Conservation (phyloP, 371 early-diverging fungal genomes). For the Syncephalastrum racemosum region DNA sequence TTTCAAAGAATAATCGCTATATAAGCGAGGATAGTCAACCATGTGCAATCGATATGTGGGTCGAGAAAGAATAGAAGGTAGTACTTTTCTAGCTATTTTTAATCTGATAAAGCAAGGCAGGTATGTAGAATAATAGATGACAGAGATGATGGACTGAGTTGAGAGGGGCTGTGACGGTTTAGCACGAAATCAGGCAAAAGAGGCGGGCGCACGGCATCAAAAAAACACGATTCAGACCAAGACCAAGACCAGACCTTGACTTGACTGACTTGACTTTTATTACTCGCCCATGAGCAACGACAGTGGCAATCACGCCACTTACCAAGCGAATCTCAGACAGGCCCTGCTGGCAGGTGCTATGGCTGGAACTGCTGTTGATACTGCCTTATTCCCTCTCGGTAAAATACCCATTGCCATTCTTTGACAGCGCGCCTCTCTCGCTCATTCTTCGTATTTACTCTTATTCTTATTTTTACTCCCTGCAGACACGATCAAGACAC, state of each 20-base stretch:
- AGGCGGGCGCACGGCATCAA: too few relatives aligned
- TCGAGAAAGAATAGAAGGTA: too few relatives aligned
- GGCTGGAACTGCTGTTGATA: constrained; percentile 88
- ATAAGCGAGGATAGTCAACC: too few relatives aligned
- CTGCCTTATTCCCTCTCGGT: constrained; percentile 82
- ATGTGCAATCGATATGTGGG: too few relatives aligned
- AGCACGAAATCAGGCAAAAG: too few relatives aligned
- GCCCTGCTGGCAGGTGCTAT: constrained; percentile 73
- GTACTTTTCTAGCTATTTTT: too few relatives aligned
- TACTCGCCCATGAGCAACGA: constrained; percentile 10
- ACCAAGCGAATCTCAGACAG: constrained; percentile 44
- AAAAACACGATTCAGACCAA: too few relatives aligned
- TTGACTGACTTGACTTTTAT: neutral
- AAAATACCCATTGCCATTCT: constrained; percentile 4
- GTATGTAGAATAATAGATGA: too few relatives aligned
- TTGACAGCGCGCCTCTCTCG: neutral
- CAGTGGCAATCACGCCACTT: constrained; percentile 4
- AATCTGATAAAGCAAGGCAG: too few relatives aligned
- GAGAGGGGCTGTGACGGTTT: too few relatives aligned
- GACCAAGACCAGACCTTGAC: constrained; percentile 2
- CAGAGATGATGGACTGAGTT: neutral
- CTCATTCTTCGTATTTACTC: neutral
- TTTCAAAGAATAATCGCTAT: too few relatives aligned
- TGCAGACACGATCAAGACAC: constrained; percentile 90
- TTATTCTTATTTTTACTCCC: neutral